Percentiles rank a stretch among this genome's conserved stretches.
phyloP scores from a whole-genome alignment of 1,139 yeast genomes.

The Suhomyces chickasaworum region DNA sequence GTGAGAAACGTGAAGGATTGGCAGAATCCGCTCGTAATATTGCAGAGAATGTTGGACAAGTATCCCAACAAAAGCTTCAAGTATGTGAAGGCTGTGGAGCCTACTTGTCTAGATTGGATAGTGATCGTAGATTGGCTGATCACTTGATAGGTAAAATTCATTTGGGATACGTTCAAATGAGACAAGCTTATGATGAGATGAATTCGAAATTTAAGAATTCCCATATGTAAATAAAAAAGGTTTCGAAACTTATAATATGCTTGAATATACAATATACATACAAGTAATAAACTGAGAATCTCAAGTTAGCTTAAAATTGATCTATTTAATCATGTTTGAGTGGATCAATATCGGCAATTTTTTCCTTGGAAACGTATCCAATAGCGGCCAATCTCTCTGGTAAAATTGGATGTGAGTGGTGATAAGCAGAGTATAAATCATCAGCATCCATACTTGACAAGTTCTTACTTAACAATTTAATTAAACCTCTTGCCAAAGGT shows the following conservation, averaged over 20 bases:
- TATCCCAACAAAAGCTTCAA: slow-evolving; percentile 87
- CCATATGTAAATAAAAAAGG: background rate
- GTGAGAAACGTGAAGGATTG: slow-evolving; percentile 49
- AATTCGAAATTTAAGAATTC: slow-evolving; percentile 21
- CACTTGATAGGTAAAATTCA: slow-evolving; percentile 91
- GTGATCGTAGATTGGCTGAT: slow-evolving; percentile 86
- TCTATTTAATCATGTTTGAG: slow-evolving; percentile 11
- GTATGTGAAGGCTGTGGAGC: slow-evolving; percentile 95
- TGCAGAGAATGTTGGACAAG: slow-evolving; percentile 77
- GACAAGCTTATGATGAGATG: slow-evolving; percentile 60
- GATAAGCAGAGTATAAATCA: slow-evolving; percentile 84
- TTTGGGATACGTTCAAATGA: slow-evolving; percentile 75
- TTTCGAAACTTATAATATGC: background rate
- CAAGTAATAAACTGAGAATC: too few species aligned
- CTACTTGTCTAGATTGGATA: slow-evolving; percentile 80
- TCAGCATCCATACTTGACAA: slow-evolving; percentile 85
- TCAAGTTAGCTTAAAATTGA: too few species aligned
- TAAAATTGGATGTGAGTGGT: slow-evolving; percentile 86
- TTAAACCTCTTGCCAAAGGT: slow-evolving; percentile 70
- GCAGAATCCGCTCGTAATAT: slow-evolving; percentile 58
- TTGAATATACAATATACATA: too few species aligned
- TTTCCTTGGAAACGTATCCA: slow-evolving; percentile 50
- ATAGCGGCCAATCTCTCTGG: slow-evolving; percentile 84
- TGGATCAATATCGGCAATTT: slow-evolving; percentile 27
- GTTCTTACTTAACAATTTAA: slow-evolving; percentile 76